Evolutionary conservation across 2,329 filamentous ascomycete genomes (phyloP), one percentile per base, ranked within the genome.

Genomic region (Aschersonia sp.): DNA sequence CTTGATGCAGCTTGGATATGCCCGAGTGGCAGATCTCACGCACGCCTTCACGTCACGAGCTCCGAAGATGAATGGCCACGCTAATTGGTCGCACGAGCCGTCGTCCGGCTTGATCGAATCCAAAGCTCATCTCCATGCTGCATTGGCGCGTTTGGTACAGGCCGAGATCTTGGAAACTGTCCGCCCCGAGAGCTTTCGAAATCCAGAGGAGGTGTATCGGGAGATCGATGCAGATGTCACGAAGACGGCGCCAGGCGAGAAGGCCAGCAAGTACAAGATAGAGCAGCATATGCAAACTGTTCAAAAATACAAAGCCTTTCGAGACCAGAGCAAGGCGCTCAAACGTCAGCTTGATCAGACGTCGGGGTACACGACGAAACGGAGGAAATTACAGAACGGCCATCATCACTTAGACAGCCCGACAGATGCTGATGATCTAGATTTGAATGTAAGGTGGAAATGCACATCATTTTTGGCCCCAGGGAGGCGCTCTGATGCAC

Each of bases 1-100:
- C 32, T 68, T 96, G 42, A 68, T 94, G 51, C 73, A 82, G 48
- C 72, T 89, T 14, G 90, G 90, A 1, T 85, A 92, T 65, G 83
- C 83, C 32, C 80, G 78, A 58, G 72, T 89, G 35, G 75, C 72
- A 42, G 82, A 88, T 55, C 69, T 90, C 42, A 72, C 73, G n/a
- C 76, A 81, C 39, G 78, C 80, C 14, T 85, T 82, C 56, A 59
- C 59, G 30, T 60, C 64, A 5, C 60, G 68, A 56, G 55, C 56
- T 14, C 60, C 62, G 5, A 61, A 63, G 51, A 50, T 55, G 30
- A 64, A 66, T 39, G 60, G 64, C 1, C 58, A 64, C 40, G 50
- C 56, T 11, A 68, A 68, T 29, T 63, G 59, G 53, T 57, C 55
- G 31, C 55, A 56, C 56, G 62, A 59, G 10, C 56, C 57, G 29